Evolutionary conservation across 1,284 basidiomycete species (phyloP).

Genomic region (Phellopilus nigrolimitatus): DNA sequence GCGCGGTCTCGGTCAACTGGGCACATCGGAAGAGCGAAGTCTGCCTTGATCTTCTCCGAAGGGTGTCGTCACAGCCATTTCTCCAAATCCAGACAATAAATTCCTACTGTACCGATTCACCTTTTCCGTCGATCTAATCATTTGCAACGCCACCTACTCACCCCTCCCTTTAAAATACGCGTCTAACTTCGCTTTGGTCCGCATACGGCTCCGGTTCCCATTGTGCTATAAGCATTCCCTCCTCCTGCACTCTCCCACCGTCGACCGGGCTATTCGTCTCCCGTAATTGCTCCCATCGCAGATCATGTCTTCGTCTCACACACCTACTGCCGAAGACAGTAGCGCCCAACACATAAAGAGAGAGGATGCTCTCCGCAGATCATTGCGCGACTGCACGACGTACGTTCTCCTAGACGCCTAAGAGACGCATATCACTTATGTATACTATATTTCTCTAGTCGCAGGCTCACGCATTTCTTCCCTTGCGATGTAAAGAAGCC

Average conservation of each 20-base stretch:
- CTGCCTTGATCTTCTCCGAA: slow-evolving; percentile 17
- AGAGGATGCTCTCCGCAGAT: slow-evolving; percentile 13
- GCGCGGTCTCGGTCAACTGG: slow-evolving; percentile 13
- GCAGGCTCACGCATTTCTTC: slow-evolving; percentile 14
- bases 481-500: neutral
- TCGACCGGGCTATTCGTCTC: neutral
- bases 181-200: neutral
- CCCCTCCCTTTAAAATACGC: slow-evolving; percentile 11
- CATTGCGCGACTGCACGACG: slow-evolving; percentile 16
- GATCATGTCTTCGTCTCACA: slow-evolving; percentile 2
- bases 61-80: neutral
- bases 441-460: slow-evolving; percentile 5
- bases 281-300: neutral
- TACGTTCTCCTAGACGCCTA: slow-evolving; percentile 3
- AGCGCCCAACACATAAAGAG: neutral
- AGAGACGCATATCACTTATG: neutral
- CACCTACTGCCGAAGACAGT: slow-evolving; percentile 1
- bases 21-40: slow-evolving; percentile 11
- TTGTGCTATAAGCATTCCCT: slow-evolving; percentile 10
- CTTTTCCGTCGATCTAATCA: slow-evolving; percentile 15
- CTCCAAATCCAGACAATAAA: neutral
- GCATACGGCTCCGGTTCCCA: slow-evolving; percentile 8
- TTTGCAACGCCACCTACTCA: slow-evolving; percentile 17
- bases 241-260: neutral
- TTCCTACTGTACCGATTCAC: slow-evolving; percentile 6